Evolutionary conservation across 192 early-diverging fungal genomes (phyloP).

Genomic region (Dissophora ornata): DNA sequence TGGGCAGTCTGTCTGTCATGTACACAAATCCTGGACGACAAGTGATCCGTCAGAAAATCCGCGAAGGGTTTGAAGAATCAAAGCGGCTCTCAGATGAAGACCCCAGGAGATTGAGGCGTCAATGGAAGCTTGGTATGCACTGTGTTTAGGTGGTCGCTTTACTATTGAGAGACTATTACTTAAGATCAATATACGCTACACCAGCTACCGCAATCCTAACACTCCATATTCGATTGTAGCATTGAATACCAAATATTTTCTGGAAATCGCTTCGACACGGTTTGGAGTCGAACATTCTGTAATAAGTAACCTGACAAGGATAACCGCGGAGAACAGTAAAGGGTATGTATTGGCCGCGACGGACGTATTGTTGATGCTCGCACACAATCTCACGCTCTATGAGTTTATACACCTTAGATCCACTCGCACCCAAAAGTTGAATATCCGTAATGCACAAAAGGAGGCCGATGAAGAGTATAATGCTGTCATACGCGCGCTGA

Average conservation of each 20-base stretch:
- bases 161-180: too few species aligned
- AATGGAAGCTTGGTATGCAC: conserved; percentile 49
- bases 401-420: conserved; percentile 1
- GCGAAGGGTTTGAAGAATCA: conserved; percentile 49
- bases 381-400: too few species aligned
- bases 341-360: conserved; percentile 12
- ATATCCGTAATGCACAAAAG: conserved; percentile 1
- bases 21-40: conserved; percentile 25
- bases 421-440: conserved; percentile 1
- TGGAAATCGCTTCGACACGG: conserved; percentile 42
- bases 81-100: not conserved
- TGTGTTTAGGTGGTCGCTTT: too few species aligned
- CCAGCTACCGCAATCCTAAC: too few species aligned
- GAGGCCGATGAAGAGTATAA: conserved; percentile 17
- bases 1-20: conserved; percentile 41
- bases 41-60: conserved; percentile 35
- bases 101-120: conserved; percentile 8
- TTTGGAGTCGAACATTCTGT: conserved; percentile 43
- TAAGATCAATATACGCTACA: too few species aligned
- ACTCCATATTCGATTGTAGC: too few species aligned
- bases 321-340: conserved; percentile 17
- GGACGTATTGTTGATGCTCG: too few species aligned
- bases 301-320: conserved; percentile 32
- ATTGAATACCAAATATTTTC: conserved; percentile 31
- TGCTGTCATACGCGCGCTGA: conserved; percentile 22